Conservation (phyloP, 345 rosid species). For the Crucihimalaya himalaica region DNA sequence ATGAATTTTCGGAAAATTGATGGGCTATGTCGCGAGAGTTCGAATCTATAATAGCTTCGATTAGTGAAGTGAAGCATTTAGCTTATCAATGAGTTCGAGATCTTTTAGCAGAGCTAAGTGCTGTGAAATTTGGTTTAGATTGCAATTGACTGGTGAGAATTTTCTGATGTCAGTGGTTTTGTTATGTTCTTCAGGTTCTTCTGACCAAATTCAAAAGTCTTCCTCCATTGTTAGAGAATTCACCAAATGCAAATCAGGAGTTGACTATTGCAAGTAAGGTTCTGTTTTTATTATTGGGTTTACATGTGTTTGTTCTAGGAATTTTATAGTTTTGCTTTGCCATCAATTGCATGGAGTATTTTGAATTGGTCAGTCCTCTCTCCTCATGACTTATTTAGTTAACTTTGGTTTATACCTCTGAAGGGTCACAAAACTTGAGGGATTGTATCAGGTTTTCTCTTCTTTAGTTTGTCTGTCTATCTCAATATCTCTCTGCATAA, state of each 20-base stretch:
- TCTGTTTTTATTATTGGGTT: not conserved
- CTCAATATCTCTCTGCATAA: not conserved
- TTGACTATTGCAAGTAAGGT: constrained; percentile 76
- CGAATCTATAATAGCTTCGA: constrained; percentile 2
- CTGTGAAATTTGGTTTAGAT: not conserved
- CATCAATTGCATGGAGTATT: not conserved
- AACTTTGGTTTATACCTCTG: too few species aligned
- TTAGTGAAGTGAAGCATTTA: not conserved
- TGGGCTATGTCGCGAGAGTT: not conserved
- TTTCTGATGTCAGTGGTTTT: not conserved
- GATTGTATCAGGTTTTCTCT: not conserved
- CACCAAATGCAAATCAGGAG: constrained; percentile 67
- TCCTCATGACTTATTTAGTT: not conserved
- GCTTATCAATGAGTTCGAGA: constrained; percentile 1
- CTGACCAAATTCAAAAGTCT: constrained; percentile 76
- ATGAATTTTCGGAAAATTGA: not conserved
- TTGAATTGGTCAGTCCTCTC: not conserved
- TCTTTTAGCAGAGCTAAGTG: not conserved
- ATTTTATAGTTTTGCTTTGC: not conserved
- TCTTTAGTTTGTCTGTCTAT: not conserved
- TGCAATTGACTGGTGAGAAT: not conserved
- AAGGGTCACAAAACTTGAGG: not conserved
- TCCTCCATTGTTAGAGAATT: constrained; percentile 82
- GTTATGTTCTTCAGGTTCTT: constrained; percentile 60
- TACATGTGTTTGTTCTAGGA: not conserved